Base-by-base conservation (phyloP, 352 stramenopile genomes). In the Phytopythium chamaehyphon region DNA sequence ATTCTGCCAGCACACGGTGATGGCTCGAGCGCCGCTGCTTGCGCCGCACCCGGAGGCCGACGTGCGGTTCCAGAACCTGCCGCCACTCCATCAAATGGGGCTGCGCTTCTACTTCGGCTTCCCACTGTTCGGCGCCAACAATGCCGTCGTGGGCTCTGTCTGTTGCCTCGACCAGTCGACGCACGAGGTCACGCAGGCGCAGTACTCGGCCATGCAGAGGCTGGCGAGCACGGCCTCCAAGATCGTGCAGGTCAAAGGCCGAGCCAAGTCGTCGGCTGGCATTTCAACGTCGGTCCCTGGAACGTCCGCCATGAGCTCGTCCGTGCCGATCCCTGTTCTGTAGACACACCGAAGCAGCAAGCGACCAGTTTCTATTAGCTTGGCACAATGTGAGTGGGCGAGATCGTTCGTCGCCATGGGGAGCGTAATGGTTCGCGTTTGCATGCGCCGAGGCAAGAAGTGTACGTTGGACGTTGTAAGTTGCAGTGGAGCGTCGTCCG, bases 61-160 rank as follows among this genome's bases (percentile, higher is more conserved):
- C 44, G 61, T 85, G 22, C 59, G 69, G 5, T 76, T 83, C 33
- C 66, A 68, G 31, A 64, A 67, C 42, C 28, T 73, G 22, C 33
- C 52, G 0, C 55, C 55, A 2, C 57, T 78, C 18, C 56, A 59
- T 6, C 40, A 66, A 5, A 54, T 82, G 21, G 68, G 59, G 6
- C 50, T 74, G 31, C 68, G 68, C 35, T 78, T 75, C 54, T 88
- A 84, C 64, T 65, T 75, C 42, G 77, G 77, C 28, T 83, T 88
- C 51, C 74, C 77, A 1, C 38, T 88, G 24, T 62, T 47, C 37
- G 24, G 40, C 11, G 60, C 66, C 26, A 38, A 59, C 10, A 31
- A 66, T 42, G 60, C 73, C 11, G 61, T 73, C 6, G 66, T 89
- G 8, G 77, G 73, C 2, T 71, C 73, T 0, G 56, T 89, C 21